Evolutionary conservation across 2,329 filamentous ascomycete genomes (phyloP).

Genomic region (Geosmithia flava): DNA sequence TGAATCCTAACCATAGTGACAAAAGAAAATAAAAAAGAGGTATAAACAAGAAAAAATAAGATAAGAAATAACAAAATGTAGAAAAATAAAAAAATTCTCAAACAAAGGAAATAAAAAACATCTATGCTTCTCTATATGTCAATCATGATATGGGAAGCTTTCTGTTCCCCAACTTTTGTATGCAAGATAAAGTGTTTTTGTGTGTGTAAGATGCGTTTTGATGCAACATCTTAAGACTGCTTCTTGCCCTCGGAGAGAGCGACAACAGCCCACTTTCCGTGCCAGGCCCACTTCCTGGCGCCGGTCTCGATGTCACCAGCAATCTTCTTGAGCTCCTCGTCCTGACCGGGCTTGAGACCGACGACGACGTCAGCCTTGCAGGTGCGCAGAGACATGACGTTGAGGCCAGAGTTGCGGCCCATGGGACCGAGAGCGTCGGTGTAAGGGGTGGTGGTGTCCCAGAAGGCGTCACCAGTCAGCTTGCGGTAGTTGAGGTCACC

Average conservation of each 20-base stretch:
- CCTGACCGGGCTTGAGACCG: constrained; percentile 67
- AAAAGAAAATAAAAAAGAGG: too few relatives aligned
- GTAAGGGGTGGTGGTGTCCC: constrained; percentile 84
- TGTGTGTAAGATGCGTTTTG: too few relatives aligned
- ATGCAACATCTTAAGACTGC: not conserved
- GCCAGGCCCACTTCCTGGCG: constrained; percentile 84
- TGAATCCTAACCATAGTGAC: too few relatives aligned
- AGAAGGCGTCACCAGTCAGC: constrained; percentile 63
- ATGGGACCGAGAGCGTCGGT: constrained; percentile 73
- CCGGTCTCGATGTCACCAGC: constrained; percentile 53
- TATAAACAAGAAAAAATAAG: too few relatives aligned
- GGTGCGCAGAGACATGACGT: constrained; percentile 76
- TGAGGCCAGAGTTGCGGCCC: constrained; percentile 68
- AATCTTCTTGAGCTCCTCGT: constrained; percentile 61
- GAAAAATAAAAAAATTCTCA: too few relatives aligned
- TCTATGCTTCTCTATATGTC: too few relatives aligned
- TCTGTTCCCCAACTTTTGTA: too few relatives aligned
- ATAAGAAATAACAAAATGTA: too few relatives aligned
- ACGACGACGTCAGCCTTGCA: constrained; percentile 97
- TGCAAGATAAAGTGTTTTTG: too few relatives aligned
- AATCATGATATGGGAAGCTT: too few relatives aligned
- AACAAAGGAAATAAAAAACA: too few relatives aligned
- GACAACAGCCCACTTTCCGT: constrained; percentile 92
- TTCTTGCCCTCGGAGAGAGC: constrained; percentile 27
- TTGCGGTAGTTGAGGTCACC: constrained; percentile 96